Percentiles rank a stretch among this genome's conserved stretches.
These are phyloP conservation scores for Alectoria sarmentosa DNA, from an alignment of 495 filamentous ascomycete species.

Conservation along the genomic window DNA sequence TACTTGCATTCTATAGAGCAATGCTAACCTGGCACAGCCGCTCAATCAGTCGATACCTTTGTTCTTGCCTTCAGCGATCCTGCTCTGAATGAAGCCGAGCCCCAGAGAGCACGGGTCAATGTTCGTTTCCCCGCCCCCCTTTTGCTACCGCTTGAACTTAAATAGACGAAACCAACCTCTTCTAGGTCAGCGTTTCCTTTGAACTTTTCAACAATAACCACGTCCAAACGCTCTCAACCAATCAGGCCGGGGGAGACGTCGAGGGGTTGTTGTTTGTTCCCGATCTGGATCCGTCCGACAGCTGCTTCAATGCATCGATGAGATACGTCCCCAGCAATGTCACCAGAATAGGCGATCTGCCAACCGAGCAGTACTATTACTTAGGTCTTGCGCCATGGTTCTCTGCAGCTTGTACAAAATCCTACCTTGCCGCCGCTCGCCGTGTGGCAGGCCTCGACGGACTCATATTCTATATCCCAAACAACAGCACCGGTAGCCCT, in stretches of 20 bases:
- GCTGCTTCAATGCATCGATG: slow-evolving; percentile 52
- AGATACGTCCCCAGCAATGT: slow-evolving; percentile 64
- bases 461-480: slow-evolving; percentile 67
- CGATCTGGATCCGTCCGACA: slow-evolving; percentile 45
- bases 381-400: slow-evolving; percentile 91
- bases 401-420: slow-evolving; percentile 55
- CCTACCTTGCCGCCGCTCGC: slow-evolving; percentile 59
- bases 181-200: slow-evolving; percentile 58
- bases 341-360: slow-evolving; percentile 62
- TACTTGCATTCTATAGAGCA: too few relatives aligned
- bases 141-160: slow-evolving; percentile 1
- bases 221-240: slow-evolving; percentile 64
- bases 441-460: slow-evolving; percentile 33
- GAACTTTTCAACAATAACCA: slow-evolving; percentile 50
- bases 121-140: slow-evolving; percentile 9
- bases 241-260: slow-evolving; percentile 48
- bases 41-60: slow-evolving; percentile 23
- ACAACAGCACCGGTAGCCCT: slow-evolving; percentile 49
- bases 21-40: slow-evolving; percentile 18
- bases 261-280: slow-evolving; percentile 81
- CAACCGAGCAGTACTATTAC: slow-evolving; percentile 44
- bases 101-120: slow-evolving; percentile 25
- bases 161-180: background rate
- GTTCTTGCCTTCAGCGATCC: slow-evolving; percentile 23
- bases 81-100: background rate